Percentiles rank a stretch among this genome's conserved stretches.
phyloP scores from a whole-genome alignment of 2,329 filamentous ascomycete species.

The Catunica adiposa region DNA sequence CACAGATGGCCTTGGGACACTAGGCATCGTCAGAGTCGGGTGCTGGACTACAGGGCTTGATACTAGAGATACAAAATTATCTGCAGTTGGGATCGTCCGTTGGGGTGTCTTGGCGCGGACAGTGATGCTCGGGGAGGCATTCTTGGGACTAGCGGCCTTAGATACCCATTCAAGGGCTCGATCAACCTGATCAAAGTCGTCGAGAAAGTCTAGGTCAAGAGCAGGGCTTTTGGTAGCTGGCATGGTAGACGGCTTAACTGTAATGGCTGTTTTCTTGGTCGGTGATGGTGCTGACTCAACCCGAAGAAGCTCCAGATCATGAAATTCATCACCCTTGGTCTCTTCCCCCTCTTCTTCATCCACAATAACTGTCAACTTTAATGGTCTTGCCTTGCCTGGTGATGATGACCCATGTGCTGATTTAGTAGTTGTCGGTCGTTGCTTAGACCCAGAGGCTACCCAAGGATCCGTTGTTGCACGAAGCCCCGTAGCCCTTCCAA shows the following conservation, averaged over 20 bases:
- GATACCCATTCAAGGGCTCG: neutral
- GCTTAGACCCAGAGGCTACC: conserved; percentile 1
- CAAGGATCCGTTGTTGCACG: conserved; percentile 2
- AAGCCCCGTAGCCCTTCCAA: neutral
- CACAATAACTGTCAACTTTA: neutral
- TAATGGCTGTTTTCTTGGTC: neutral
- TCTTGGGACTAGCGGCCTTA: neutral
- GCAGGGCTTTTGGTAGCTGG: neutral
- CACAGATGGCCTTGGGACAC: neutral
- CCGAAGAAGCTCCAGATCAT: neutral
- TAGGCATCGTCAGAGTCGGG: neutral
- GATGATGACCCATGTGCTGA: neutral
- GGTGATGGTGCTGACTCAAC: neutral
- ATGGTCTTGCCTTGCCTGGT: neutral
- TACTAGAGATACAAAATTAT: neutral
- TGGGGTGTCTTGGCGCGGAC: neutral
- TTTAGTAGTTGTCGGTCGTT: neutral
- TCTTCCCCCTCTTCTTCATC: neutral
- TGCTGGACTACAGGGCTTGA: neutral
- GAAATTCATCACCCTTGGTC: neutral
- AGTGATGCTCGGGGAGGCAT: neutral
- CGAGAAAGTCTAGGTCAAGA: neutral
- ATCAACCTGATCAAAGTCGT: neutral
- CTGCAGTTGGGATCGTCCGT: neutral
- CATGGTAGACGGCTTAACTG: neutral